Evolutionary conservation across 345 rosid genomes (phyloP).

Genomic region (Brassica rapa): DNA sequence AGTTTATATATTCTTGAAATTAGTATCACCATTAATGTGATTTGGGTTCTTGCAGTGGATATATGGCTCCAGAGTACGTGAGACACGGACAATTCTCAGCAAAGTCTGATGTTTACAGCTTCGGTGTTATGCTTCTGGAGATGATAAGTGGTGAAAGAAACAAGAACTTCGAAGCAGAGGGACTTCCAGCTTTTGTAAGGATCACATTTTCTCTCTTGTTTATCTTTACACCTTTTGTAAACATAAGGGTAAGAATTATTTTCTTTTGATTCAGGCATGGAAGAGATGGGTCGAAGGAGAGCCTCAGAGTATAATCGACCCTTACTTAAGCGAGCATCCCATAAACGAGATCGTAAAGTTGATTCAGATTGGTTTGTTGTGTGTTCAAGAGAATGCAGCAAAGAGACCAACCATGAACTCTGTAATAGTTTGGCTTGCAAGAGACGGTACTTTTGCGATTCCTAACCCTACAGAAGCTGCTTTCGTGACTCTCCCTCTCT

Average conservation of each 20-base stretch:
- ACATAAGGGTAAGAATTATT: background rate
- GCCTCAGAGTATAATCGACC: conserved; percentile 47
- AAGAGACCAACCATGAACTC: conserved; percentile 57
- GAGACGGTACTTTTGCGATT: conserved; percentile 32
- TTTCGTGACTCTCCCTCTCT: conserved; percentile 38
- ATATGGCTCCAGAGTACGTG: conserved; percentile 59
- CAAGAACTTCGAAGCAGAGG: conserved; percentile 44
- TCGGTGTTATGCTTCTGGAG: conserved; percentile 53
- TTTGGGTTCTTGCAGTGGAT: conserved; percentile 43
- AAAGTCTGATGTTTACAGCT: conserved; percentile 57
- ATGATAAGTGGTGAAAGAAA: conserved; percentile 51
- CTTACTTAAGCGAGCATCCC: conserved; percentile 33
- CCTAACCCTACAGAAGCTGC: conserved; percentile 54
- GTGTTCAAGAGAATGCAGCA: conserved; percentile 55
- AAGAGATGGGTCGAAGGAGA: conserved; percentile 53
- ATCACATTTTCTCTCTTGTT: background rate
- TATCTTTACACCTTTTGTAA: background rate
- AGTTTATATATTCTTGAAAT: background rate
- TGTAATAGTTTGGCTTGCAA: conserved; percentile 52
- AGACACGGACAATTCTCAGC: conserved; percentile 51
- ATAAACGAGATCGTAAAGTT: conserved; percentile 47
- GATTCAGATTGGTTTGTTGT: conserved; percentile 55
- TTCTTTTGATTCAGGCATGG: conserved; percentile 49
- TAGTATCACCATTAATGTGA: background rate
- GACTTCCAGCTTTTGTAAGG: conserved; percentile 41